Evolutionary conservation across 192 early-diverging fungal species (phyloP), one percentile per base, ranked within the genome.

Genomic region (Obelidium mucronatum): DNA sequence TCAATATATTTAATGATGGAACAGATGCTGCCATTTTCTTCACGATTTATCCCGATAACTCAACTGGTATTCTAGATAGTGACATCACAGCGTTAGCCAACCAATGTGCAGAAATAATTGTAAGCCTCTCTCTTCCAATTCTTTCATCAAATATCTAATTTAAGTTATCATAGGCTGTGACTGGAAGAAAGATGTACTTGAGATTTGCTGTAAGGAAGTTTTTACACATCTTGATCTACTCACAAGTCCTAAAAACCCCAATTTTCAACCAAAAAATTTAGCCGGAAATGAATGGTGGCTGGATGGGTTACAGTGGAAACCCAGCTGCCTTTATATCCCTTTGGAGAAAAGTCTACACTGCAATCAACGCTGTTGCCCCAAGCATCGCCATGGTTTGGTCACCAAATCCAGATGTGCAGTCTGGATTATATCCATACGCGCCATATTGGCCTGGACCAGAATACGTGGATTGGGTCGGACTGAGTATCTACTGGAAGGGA

Each of bases 401-500:
- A 11, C 69, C 69, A 19, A 58, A 55, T 35, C 17, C n/a, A 5
- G 54, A 72, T 31, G n/a, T 24, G 15, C 19, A 13, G 19, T 48
- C 11, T 3, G 24, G 33, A 4, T 4, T 39, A 11, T 68, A 35
- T 15, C 51, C 69, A 22, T 58, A 72, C 36, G 31, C 31, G 1
- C 33, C 69, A 37, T 68, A 68, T 31, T 68, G 66, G 66, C 78
- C 78, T 31, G 78, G 78, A 3, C 40, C 56, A 26, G 73, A 65
- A 35, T 76, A 69, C 42, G 78, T 79, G 3, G 78, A 79, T 63
- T 79, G 71, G 71, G 73, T 79, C 5, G 73, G 78, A n/a, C 35
- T 74, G 13, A 54, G 44, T 33, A 68, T 67, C 26, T 40, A 76
- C 51, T 67, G 53, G 51, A 67, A 67, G 31, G 74, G 74, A 28